Evolutionary conservation across 2,329 filamentous ascomycete genomes (phyloP).

Genomic region (Apiospora phragmitis): DNA sequence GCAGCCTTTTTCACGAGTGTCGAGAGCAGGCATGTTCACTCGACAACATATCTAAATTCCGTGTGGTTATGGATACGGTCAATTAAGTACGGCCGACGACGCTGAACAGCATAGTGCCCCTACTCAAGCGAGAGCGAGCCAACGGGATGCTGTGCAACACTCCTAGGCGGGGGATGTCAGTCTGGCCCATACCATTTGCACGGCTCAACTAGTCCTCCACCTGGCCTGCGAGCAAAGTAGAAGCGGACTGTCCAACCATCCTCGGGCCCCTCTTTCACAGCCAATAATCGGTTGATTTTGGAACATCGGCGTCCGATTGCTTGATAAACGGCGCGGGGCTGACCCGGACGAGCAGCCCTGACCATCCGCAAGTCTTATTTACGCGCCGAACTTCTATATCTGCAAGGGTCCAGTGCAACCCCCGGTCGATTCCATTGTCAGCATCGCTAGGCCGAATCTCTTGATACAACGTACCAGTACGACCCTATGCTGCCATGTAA

Average conservation of each 20-base stretch:
- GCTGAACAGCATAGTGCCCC: not conserved
- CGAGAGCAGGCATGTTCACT: conserved; percentile 10
- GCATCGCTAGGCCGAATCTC: conserved; percentile 12
- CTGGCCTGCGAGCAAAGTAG: not conserved
- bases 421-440: conserved; percentile 10
- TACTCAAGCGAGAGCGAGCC: not conserved
- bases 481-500: conserved; percentile 2
- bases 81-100: not conserved
- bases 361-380: conserved; percentile 51
- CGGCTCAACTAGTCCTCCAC: not conserved
- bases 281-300: conserved; percentile 43
- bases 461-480: conserved; percentile 10
- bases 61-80: not conserved
- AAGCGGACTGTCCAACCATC: not conserved
- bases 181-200: not conserved
- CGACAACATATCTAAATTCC: not conserved
- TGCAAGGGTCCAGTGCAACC: conserved; percentile 37
- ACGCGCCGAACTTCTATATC: conserved; percentile 47
- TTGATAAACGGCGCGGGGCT: conserved; percentile 41
- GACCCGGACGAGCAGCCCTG: conserved; percentile 22
- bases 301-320: conserved; percentile 48
- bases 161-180: not conserved
- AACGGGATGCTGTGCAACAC: not conserved
- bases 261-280: conserved; percentile 19
- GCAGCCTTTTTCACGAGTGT: conserved; percentile 32